These are phyloP conservation scores for Mycosarcoma mackinlayi DNA, from an alignment of 1,284 basidiomycete species.

Conservation along the genomic window DNA sequence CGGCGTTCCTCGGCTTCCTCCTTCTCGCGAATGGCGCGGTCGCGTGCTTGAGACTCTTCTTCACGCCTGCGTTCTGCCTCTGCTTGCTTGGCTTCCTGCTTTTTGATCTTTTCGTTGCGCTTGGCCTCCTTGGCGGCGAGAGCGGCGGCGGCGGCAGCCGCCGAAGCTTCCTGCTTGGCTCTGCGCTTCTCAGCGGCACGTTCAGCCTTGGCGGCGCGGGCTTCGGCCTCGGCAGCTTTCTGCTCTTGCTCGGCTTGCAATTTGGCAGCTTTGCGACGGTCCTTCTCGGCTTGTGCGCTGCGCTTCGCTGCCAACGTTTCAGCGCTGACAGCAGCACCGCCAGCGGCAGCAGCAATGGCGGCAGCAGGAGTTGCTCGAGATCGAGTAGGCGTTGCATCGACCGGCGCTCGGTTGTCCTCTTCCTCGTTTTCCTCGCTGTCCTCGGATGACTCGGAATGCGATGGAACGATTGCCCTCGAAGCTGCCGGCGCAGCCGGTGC, in stretches of 20 bases:
- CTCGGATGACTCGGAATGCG: slow-evolving; percentile 22
- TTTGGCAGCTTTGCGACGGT: slow-evolving; percentile 21
- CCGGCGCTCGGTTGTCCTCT: slow-evolving; percentile 14
- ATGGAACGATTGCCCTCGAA: not conserved
- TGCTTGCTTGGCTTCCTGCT: slow-evolving; percentile 32
- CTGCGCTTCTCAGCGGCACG: slow-evolving; percentile 28
- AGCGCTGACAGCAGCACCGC: slow-evolving; percentile 15
- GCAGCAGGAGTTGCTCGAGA: slow-evolving; percentile 27
- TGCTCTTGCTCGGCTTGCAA: slow-evolving; percentile 30
- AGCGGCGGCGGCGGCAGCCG: slow-evolving; percentile 46
- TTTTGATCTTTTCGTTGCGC: slow-evolving; percentile 36
- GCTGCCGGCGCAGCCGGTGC: slow-evolving; percentile 3
- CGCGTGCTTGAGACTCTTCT: slow-evolving; percentile 40
- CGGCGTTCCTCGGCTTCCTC: slow-evolving; percentile 45
- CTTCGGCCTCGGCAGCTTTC: slow-evolving; percentile 31
- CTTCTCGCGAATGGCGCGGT: slow-evolving; percentile 33
- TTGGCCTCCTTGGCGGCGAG: slow-evolving; percentile 47
- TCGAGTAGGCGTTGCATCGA: slow-evolving; percentile 11
- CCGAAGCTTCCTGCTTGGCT: slow-evolving; percentile 46
- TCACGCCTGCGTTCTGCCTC: slow-evolving; percentile 37
- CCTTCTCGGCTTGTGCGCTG: slow-evolving; percentile 27
- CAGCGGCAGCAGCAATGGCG: slow-evolving; percentile 22
- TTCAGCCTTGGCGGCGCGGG: slow-evolving; percentile 32
- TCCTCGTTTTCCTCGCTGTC: slow-evolving; percentile 21
- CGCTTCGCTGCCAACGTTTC: slow-evolving; percentile 23